phyloP scores from a whole-genome alignment of 2,329 filamentous ascomycete genomes.

The Didymella exigua region DNA sequence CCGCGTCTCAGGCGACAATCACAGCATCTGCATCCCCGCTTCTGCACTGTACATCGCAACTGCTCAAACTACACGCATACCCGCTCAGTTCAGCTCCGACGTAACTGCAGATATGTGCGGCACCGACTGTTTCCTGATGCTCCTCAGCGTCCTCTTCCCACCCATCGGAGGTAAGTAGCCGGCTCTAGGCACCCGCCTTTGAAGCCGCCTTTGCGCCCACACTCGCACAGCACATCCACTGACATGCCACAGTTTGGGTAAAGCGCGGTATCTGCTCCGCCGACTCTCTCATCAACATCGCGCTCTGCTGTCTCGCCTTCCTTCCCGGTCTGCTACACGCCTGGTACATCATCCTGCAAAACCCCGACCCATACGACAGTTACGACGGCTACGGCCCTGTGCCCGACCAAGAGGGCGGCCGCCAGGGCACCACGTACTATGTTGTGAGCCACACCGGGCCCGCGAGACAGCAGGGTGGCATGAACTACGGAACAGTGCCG shows the following conservation, averaged over 20 bases:
- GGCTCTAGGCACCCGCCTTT: slow-evolving; percentile 23
- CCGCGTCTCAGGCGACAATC: slow-evolving; percentile 10
- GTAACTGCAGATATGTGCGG: slow-evolving; percentile 57
- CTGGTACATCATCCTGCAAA: slow-evolving; percentile 96
- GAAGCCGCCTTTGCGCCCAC: neutral
- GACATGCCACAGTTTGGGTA: slow-evolving; percentile 76
- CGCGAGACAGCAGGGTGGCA: slow-evolving; percentile 44
- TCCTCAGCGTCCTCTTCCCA: slow-evolving; percentile 67
- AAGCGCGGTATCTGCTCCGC: slow-evolving; percentile 91
- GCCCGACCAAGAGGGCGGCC: slow-evolving; percentile 58
- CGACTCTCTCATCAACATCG: slow-evolving; percentile 93
- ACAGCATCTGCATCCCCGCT: neutral
- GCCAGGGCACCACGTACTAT: slow-evolving; percentile 34
- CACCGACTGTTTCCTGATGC: slow-evolving; percentile 65
- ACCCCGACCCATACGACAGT: slow-evolving; percentile 69
- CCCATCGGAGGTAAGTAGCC: slow-evolving; percentile 59
- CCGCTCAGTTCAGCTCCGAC: neutral
- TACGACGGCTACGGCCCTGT: slow-evolving; percentile 70
- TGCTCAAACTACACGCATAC: neutral
- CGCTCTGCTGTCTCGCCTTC: slow-evolving; percentile 68
- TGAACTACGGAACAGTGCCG: slow-evolving; percentile 52
- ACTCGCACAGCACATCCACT: slow-evolving; percentile 7
- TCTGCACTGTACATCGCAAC: neutral
- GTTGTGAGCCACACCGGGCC: slow-evolving; percentile 39
- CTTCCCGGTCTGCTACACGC: slow-evolving; percentile 90